These are phyloP conservation scores for Chaetoceros muelleri DNA, from an alignment of 108 stramenopile genomes.

Conservation along the genomic window DNA sequence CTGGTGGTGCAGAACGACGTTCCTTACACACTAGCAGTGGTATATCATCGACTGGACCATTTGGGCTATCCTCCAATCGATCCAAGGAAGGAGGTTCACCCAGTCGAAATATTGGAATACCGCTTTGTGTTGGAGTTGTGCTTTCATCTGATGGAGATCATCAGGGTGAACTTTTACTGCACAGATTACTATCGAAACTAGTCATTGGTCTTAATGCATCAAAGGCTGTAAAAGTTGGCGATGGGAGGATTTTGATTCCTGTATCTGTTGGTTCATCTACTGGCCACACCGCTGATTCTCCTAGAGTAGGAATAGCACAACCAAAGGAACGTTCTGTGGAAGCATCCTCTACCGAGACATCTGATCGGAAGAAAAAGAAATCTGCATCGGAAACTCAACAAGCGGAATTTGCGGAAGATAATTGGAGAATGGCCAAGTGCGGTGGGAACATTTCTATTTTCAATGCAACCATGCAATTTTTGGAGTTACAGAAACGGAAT, in stretches of 20 bases:
- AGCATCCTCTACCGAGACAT: neutral
- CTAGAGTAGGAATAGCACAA: slow-evolving; percentile 72
- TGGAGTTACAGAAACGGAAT: slow-evolving; percentile 19
- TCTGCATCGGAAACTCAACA: slow-evolving; percentile 13
- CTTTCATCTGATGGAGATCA: slow-evolving; percentile 4
- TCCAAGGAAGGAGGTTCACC: slow-evolving; percentile 43
- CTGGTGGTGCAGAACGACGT: slow-evolving; percentile 26
- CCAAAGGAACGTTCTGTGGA: slow-evolving; percentile 35
- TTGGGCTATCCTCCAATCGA: slow-evolving; percentile 57
- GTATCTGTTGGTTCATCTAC: slow-evolving; percentile 11
- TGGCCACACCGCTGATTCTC: slow-evolving; percentile 54
- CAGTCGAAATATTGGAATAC: slow-evolving; percentile 50
- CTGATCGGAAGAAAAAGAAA: slow-evolving; percentile 1
- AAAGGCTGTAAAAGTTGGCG: neutral
- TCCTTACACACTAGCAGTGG: slow-evolving; percentile 14
- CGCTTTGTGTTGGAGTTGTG: slow-evolving; percentile 16
- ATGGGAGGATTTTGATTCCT: neutral
- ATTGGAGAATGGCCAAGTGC: neutral
- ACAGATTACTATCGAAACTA: slow-evolving; percentile 22
- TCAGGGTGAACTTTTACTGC: slow-evolving; percentile 22
- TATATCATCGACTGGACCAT: slow-evolving; percentile 7
- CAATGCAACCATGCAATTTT: slow-evolving; percentile 28
- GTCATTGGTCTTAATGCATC: slow-evolving; percentile 12
- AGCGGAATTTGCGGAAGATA: slow-evolving; percentile 19
- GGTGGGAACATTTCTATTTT: slow-evolving; percentile 29